Evolutionary conservation across 805 yeast species (phyloP), one percentile per base, ranked within the genome.

Genomic region (Dipodascopsis uninucleata): DNA sequence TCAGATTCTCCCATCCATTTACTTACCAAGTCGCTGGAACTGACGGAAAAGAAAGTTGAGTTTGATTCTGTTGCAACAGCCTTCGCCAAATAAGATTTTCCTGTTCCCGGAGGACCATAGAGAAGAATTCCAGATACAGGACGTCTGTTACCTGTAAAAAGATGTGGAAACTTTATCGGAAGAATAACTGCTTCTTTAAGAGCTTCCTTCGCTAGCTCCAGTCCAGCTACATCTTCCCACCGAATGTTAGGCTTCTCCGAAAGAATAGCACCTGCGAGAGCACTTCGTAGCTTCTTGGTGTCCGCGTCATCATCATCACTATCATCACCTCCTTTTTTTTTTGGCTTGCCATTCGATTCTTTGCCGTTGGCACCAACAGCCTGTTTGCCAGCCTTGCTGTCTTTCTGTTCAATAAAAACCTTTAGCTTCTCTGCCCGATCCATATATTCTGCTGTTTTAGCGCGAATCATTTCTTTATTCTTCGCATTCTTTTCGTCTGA

Each of bases 1-100:
- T 93, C 98, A 21, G 94, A 82, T 65, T 93, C 98, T 58, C 98
- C 98, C 97, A 90, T 90, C 98, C 98, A 93, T 66, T 93, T 93
- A 55, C 95, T 83, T 2, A 93, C 97, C 58, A 93, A 75, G 65
- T 93, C 98, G 10, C 95, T 85, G 0, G 96, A 87, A n/a, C 95
- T 83, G 1, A 93, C 95, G 2, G 96, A 85, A 67, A 93, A 93
- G 59, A 93, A 93, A 0, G 98, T 93, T 0, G 97, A 86, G 63
- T 90, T 88, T 39, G 97, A 96, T 60, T 93, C 98, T 0, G 98
- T 93, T 21, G 98, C 98, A 6, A 93, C 97, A 0, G 98, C 98
- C 63, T 93, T 93, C 8, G 98, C 98, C 47, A 93, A 70, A 61
- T 82, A 93, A 1, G 97, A 90, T 61, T 93, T 93, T 72, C 98